These are phyloP conservation scores for Diplotaxis tenuifolia DNA, from an alignment of 345 rosid genomes.

Conservation along the genomic window DNA sequence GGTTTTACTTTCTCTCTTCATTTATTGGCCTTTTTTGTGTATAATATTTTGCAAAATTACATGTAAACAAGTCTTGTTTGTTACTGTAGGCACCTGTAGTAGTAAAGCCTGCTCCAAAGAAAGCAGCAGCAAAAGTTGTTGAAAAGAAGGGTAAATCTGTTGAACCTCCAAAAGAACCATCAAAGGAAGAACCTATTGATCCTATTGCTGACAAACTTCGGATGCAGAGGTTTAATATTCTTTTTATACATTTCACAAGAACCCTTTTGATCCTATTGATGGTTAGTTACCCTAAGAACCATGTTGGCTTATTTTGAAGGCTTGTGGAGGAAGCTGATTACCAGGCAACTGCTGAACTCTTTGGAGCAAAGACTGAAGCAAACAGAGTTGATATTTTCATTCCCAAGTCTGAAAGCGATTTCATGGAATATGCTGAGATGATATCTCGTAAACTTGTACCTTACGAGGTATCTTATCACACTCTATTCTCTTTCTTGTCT, in stretches of 20 bases:
- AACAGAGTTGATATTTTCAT: conserved; percentile 61
- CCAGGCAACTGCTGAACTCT: conserved; percentile 65
- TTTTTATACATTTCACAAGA: no score
- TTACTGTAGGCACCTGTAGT: conserved; percentile 42
- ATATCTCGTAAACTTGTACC: conserved; percentile 64
- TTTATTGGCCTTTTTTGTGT: no score
- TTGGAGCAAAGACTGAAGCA: conserved; percentile 56
- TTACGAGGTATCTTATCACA: conserved; percentile 63
- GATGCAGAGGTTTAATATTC: conserved; percentile 60
- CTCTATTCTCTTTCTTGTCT: neutral
- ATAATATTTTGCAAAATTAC: neutral
- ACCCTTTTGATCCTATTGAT: neutral
- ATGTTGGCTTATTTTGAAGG: conserved; percentile 41
- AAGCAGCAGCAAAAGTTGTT: conserved; percentile 44
- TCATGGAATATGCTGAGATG: conserved; percentile 78
- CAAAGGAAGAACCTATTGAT: conserved; percentile 52
- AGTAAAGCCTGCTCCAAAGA: conserved; percentile 47
- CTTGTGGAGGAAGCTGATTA: conserved; percentile 95
- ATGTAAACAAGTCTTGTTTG: neutral
- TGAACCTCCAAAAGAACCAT: conserved; percentile 22
- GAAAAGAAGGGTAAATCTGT: conserved; percentile 57
- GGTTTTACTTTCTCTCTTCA: conserved; percentile 38
- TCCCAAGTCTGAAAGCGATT: conserved; percentile 91
- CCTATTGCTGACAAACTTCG: conserved; percentile 71
- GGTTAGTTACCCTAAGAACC: neutral